These are phyloP conservation scores for Prunus fruticosa DNA, from an alignment of 306 rosid genomes.

Conservation along the genomic window DNA sequence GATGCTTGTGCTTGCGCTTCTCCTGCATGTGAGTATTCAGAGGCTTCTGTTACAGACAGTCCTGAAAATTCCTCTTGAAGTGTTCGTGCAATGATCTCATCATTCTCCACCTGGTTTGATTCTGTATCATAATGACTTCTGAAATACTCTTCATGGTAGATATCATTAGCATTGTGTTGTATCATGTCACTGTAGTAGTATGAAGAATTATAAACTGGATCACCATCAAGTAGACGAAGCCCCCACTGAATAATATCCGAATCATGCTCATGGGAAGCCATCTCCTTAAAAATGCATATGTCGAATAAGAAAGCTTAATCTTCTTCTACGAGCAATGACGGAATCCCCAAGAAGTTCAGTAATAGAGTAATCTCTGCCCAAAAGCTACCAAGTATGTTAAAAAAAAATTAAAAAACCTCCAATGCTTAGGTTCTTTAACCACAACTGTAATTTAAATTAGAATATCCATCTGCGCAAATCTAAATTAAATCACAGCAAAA, in stretches of 20 bases:
- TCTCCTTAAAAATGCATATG: constrained; percentile 28
- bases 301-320: neutral
- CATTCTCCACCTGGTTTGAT: constrained; percentile 57
- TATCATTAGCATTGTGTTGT: constrained; percentile 40
- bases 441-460: neutral
- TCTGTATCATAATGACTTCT: constrained; percentile 50
- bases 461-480: neutral
- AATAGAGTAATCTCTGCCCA: constrained; percentile 21
- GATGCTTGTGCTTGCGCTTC: constrained; percentile 46
- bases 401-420: neutral
- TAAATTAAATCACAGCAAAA: neutral
- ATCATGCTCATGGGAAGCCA: constrained; percentile 54
- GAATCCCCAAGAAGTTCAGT: constrained; percentile 19
- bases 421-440: neutral
- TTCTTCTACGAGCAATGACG: neutral
- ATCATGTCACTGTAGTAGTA: constrained; percentile 40
- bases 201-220: constrained; percentile 44
- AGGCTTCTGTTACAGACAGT: constrained; percentile 47
- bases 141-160: constrained; percentile 37
- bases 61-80: constrained; percentile 78
- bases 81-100: constrained; percentile 68
- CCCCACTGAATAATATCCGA: constrained; percentile 71
- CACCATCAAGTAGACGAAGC: constrained; percentile 47
- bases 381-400: neutral
- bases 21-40: constrained; percentile 40